Base-by-base conservation (phyloP, 768 basidiomycete species). In the Gloeostereum incarnatum region DNA sequence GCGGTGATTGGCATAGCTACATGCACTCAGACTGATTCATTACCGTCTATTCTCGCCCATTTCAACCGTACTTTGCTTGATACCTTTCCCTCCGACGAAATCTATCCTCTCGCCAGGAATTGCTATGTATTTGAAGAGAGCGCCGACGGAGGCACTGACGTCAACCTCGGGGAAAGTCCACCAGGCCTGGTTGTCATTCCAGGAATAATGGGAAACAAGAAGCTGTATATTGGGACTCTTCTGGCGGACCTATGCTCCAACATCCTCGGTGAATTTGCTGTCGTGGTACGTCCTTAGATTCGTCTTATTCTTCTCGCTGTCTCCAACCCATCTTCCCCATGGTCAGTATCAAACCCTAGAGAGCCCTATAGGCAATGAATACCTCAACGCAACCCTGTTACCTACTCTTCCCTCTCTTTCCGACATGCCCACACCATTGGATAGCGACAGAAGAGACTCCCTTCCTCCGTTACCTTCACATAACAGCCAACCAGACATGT, bases 161-260 rank as follows among this genome's bases (percentile, higher is more conserved):
- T 75, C 21, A 73, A 77, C 42, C 62, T 75, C 23, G 69, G 69
- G 6, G 74, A 76, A 36, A 66, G 61, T 36, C 61, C 75, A 10
- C 66, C 74, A 19, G 81, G 82, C 13, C 55, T 92, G 25, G 74
- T 86, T 14, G 68, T 88, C 19, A 85, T 96, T 35, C 92, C 91
- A 3, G 76, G 71, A 45, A 73, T 79, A 48, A 87, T 91, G 76
- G 85, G 84, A 5, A 90, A 93, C 50, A 87, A 90, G 56, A 83
- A 77, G 48, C 58, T 89, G 21, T 92, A 93, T 54, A 69, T 98
- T 38, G 87, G 88, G 21, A 90, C 90, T 13, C 61, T 97, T 29
- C 60, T 99, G 39, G 90, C 89, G 13, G 90, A 91, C 52, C 59
- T 96, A 14, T 92, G 89, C 47, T 90, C 91, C 23, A 78, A 83